Evolutionary conservation across 2,329 filamentous ascomycete species (phyloP).

Genomic region (Alternaria gansuensis): DNA sequence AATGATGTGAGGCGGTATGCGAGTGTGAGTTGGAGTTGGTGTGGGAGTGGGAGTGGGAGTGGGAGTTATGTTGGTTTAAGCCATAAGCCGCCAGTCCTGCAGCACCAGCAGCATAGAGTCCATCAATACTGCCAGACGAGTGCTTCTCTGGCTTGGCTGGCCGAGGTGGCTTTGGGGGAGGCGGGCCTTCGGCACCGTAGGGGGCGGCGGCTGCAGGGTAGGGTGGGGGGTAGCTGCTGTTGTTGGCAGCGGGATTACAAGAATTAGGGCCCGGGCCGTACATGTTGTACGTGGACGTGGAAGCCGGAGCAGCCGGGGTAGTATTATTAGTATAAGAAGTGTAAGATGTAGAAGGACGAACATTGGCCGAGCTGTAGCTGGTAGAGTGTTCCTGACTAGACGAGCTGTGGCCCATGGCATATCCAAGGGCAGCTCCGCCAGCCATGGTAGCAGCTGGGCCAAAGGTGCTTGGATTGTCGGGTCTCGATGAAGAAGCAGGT

Average conservation of each 20-base stretch:
- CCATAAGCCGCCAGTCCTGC: constrained; percentile 60
- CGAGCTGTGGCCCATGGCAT: constrained; percentile 49
- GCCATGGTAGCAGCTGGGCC: constrained; percentile 49
- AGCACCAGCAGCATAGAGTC: constrained; percentile 58
- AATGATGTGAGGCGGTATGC: constrained; percentile 32
- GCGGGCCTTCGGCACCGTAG: constrained; percentile 30
- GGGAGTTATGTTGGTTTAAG: constrained; percentile 53
- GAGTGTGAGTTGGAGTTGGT: constrained; percentile 42
- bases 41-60: constrained; percentile 33
- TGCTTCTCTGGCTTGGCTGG: constrained; percentile 56
- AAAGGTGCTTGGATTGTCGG: constrained; percentile 45
- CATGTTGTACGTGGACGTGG: constrained; percentile 25
- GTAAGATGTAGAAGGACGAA: constrained; percentile 41
- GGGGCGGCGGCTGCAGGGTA: constrained; percentile 35
- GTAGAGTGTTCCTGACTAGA: constrained; percentile 41
- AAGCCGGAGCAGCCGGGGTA: constrained; percentile 25
- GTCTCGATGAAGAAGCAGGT: constrained; percentile 36
- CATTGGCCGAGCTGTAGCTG: constrained; percentile 34
- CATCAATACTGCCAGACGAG: constrained; percentile 54
- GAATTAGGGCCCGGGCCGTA: constrained; percentile 44
- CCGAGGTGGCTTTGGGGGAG: constrained; percentile 48
- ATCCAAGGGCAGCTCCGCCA: constrained; percentile 56
- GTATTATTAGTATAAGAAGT: constrained; percentile 36
- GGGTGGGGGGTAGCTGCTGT: constrained; percentile 44
- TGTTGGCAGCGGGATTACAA: constrained; percentile 43